Base-by-base conservation (phyloP, 768 basidiomycete genomes). In the Mycena polygramma region DNA sequence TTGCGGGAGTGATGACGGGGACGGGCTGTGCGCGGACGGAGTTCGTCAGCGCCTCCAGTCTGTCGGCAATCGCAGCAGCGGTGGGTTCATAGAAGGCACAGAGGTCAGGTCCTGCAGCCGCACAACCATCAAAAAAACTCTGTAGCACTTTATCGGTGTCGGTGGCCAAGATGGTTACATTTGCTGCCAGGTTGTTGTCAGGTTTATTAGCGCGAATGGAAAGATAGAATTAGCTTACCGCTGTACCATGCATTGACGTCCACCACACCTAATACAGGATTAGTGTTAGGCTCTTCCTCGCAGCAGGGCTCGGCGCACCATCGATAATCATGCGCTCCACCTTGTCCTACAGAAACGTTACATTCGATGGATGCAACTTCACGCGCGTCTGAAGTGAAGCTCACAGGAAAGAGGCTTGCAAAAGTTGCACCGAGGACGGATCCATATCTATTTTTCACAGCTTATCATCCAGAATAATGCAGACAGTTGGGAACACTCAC, bases 401-500 rank as follows among this genome's bases (percentile, higher is more conserved):
- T 54, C 72, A 79, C 82, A 0, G 83, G 82, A 57, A 82, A 82
- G 61, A 83, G 62, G 1, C 81, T 58, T 6, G 82, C 81, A 67
- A 81, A 83, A 1, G 79, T 79, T 4, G 78, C 71, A 0, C 80
- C 81, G 46, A 82, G 66, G 22, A 77, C 57, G 2, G 76, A 63
- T 0, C 77, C 76, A 59, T 77, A 80, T 14, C 81, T 81, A 58
- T 15, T 17, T n/a, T 48, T 77, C 63, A 10, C 41, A 9, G 49
- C 26, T 66, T 19, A 60, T 57, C 51, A 53, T 0, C n/a, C 14
- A 37, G 24, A 55, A 36, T 19, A 55, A 41, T 41, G 15, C 1
- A 1, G 6, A 36, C 7, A 26, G 1, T 8, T 26, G 0, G 4
- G 24, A 36, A 22, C 26, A 74, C 75, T 55, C 64, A 80, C 75